Evolutionary conservation across 352 stramenopile species (phyloP), one percentile per base, ranked within the genome.

Genomic region (Paralagenidium karlingii): DNA sequence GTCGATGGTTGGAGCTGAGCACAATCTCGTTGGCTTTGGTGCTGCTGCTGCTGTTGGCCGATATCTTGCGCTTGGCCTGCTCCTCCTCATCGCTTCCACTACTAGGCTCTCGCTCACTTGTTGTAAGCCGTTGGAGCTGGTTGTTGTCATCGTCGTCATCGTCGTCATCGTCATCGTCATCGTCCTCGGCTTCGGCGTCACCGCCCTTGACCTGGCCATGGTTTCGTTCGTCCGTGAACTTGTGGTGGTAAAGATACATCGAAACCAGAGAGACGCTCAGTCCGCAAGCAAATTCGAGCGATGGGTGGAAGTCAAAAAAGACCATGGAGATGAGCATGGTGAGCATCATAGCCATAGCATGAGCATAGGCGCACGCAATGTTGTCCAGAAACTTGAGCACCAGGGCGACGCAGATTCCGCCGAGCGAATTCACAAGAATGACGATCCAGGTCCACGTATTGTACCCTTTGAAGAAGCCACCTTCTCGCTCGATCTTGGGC

Each of bases 321-420:
- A 92, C 26, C 59, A 89, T 88, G 8, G 71, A 89, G 41, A 86
- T 78, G 41, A 86, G 51, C 68, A 84, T 88, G 29, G 78, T 92
- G 43, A 92, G 69, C 68, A 92, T 85, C 78, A 92, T 92, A 24
- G 75, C 78, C 45, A 92, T 63, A 16, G 74, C 76, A 40, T 92
- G 78, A 15, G 73, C 70, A 56, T 86, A 89, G 5, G 89, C 73
- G 40, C 68, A 82, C 25, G 74, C 78, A n/a, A 92, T 92, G 50
- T 92, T 92, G 71, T 92, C 78, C n/a, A 92, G 38, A 46, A 75
- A 92, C 53, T 89, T 89, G 43, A 92, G 59, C 38, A 92, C 83
- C 22, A 79, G 60, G 31, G 69, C 75, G 58, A 89, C 79, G 27
- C 55, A 73, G 40, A 92, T 74, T 26, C 78, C 78, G 24, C 55